Evolutionary conservation across 2,329 filamentous ascomycete species (phyloP), one percentile per base, ranked within the genome.

Genomic region (Aureobasidium zeae): DNA sequence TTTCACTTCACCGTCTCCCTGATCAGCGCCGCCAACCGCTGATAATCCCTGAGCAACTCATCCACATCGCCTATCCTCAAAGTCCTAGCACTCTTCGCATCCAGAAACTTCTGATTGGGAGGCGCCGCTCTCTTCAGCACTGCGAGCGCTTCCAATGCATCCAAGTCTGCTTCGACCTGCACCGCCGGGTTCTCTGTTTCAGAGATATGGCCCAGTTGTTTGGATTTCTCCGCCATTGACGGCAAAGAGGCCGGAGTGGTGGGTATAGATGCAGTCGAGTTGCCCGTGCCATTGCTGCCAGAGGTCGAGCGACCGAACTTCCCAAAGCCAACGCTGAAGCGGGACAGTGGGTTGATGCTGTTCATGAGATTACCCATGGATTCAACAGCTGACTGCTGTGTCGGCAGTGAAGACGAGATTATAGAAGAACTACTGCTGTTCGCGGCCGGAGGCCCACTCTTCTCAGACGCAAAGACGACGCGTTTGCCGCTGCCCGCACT

Each of bases 401-500:
- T 48, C 35, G 50, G 52, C 1, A 43, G 22, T 1, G 39, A 43
- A 1, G 43, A 36, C 5, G 33, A 37, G 15, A 32, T 25, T 13
- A 5, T 10, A 32, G 44, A 49, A 21, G 35, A 29, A 8, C 26
- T 35, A n/a, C 20, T 30, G 9, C 21, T 12, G n/a, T 34, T 43
- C 26, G 13, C 44, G 44, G 30, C 36, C 38, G 13, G 17, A 8
- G 37, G 15, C n/a, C n/a, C n/a, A n/a, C n/a, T n/a, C 15, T 33
- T 38, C 10, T 50, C 43, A n/a, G n/a, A n/a, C 13, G 43, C 44
- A 49, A 77, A 76, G 2, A 69, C 60, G 6, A 75, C 71, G 46
- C 73, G 78, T 52, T 73, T 80, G 21, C 70, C 70, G 51, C 76
- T 81, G 35, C 73, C 72, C 2, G 67, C 73, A 52, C 81, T 86